Percentiles rank a stretch among this genome's conserved stretches.
Evolutionary conservation across 2,329 filamentous ascomycete species (phyloP).

Genomic region (Verticillium isaacii): DNA sequence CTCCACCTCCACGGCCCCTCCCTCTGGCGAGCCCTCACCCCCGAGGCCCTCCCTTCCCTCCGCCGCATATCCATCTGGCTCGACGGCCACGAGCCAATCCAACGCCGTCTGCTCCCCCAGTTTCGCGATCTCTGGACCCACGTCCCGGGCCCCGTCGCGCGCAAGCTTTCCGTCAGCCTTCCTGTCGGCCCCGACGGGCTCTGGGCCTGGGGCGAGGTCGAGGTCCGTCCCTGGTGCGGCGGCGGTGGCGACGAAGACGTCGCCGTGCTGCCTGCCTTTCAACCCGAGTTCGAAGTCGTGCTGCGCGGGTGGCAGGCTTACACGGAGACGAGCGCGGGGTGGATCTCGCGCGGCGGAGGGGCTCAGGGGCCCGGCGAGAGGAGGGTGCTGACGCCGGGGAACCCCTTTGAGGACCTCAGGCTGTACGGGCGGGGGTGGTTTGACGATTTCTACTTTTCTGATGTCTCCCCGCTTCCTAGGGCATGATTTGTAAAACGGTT

Average conservation of each 20-base stretch:
- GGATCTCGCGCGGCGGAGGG: background rate
- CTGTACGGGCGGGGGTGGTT: conserved; percentile 9
- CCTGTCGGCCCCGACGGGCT: conserved; percentile 12
- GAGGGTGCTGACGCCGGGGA: conserved; percentile 4
- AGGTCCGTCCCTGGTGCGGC: background rate
- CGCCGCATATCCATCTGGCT: conserved; percentile 10
- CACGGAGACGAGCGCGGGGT: conserved; percentile 4
- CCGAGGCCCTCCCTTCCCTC: background rate
- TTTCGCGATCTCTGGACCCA: conserved; percentile 6
- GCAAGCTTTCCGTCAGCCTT: conserved; percentile 5
- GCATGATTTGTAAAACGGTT: no score
- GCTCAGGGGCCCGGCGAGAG: background rate
- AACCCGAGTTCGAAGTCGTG: conserved; percentile 5
- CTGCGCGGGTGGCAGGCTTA: conserved; percentile 9
- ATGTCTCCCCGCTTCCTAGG: no score
- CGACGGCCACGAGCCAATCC: conserved; percentile 11
- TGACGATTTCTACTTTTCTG: background rate
- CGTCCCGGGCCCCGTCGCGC: conserved; percentile 1
- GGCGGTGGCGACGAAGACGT: background rate
- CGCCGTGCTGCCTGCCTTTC: background rate
- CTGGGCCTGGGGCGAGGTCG: conserved; percentile 11
- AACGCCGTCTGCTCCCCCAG: conserved; percentile 11
- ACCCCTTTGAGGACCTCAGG: conserved; percentile 12
- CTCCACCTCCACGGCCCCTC: conserved; percentile 8
- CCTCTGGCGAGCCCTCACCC: conserved; percentile 7